Conservation (phyloP, 139 green algal genomes). For the Coelastrella sp. region DNA sequence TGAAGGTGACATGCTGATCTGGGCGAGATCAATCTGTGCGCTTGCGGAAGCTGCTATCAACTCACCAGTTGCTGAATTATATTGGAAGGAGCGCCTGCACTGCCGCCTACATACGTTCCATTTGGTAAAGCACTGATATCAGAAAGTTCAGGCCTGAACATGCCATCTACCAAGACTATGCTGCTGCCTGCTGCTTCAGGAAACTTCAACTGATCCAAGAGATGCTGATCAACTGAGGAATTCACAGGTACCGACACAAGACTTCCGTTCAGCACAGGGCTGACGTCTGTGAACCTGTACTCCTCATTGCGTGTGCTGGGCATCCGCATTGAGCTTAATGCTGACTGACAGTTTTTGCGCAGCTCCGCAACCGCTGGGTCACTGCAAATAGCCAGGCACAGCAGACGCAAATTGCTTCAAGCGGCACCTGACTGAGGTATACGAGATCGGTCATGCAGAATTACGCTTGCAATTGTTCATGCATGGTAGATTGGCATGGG, state of each 20-base stretch:
- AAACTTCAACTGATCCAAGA: slow-evolving; percentile 26
- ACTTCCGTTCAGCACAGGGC: slow-evolving; percentile 55
- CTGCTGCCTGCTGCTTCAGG: slow-evolving; percentile 43
- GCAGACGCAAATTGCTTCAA: background rate
- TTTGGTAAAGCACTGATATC: slow-evolving; percentile 57
- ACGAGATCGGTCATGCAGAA: background rate
- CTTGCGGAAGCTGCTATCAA: too few relatives aligned
- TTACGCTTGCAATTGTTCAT: too few relatives aligned
- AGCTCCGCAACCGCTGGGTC: slow-evolving; percentile 49
- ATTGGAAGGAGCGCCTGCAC: slow-evolving; percentile 66
- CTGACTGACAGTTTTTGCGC: slow-evolving; percentile 45
- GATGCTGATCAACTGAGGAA: slow-evolving; percentile 28
- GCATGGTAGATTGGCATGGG: too few relatives aligned
- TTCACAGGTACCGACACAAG: slow-evolving; percentile 21
- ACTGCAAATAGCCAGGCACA: background rate
- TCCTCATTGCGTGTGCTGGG: slow-evolving; percentile 85
- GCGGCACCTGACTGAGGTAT: background rate
- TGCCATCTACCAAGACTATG: slow-evolving; percentile 62
- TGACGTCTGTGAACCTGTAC: slow-evolving; percentile 91
- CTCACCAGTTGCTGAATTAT: slow-evolving; percentile 59
- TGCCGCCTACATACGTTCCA: slow-evolving; percentile 73
- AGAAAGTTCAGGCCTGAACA: slow-evolving; percentile 58
- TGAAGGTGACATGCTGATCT: too few relatives aligned
- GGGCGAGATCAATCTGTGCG: too few relatives aligned
- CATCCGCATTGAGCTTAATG: slow-evolving; percentile 76